phyloP scores from a whole-genome alignment of 208 protist genomes.

The Wallacemonas sp. region DNA sequence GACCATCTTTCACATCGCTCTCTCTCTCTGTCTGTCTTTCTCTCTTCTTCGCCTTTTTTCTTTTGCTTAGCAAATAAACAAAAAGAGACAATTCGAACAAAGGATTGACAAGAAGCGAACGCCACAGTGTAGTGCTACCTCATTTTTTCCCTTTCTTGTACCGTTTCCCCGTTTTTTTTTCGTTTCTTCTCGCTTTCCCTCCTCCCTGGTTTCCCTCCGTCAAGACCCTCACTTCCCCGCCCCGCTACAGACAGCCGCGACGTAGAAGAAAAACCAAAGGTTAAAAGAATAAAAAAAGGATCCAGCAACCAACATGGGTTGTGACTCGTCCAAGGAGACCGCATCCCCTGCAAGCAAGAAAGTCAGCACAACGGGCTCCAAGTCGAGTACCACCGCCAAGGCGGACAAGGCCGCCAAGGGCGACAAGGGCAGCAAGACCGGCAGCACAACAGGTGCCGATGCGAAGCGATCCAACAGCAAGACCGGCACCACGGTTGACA shows the following conservation, averaged over 20 bases:
- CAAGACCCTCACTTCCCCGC: neutral
- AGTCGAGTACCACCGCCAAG: neutral
- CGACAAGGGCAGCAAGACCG: neutral
- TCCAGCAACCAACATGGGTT: slow-evolving; percentile 30
- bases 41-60: slow-evolving; percentile 6
- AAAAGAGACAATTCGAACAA: neutral
- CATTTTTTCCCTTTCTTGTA: neutral
- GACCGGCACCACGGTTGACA: neutral
- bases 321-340: slow-evolving; percentile 42
- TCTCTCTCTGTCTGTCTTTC: slow-evolving; percentile 12
- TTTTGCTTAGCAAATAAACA: neutral
- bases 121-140: too few species aligned
- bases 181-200: slow-evolving; percentile 7
- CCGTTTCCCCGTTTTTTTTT: neutral
- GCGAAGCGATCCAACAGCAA: neutral
- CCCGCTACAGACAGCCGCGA: neutral
- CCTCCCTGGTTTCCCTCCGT: neutral
- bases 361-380: neutral
- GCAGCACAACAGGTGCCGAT: neutral
- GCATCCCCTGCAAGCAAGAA: neutral
- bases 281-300: slow-evolving; percentile 8
- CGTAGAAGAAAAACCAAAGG: neutral
- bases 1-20: neutral
- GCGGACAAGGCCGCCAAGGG: slow-evolving; percentile 14
- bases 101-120: too few species aligned